phyloP scores from a whole-genome alignment of 2,329 filamentous ascomycete genomes.

The Apiospora arundinis region DNA sequence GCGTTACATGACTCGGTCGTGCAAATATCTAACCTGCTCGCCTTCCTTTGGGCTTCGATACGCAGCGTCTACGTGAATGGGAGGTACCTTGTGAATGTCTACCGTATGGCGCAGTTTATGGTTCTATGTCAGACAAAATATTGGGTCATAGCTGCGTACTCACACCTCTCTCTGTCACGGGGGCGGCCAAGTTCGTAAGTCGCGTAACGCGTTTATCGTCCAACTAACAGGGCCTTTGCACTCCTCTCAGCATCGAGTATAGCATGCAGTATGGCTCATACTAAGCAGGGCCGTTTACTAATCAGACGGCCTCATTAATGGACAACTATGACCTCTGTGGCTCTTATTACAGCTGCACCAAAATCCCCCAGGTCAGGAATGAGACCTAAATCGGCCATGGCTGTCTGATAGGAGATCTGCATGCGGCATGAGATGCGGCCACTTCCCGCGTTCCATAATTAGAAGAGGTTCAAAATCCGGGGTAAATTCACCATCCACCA shows the following conservation, averaged over 20 bases:
- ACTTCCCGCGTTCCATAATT: constrained; percentile 12
- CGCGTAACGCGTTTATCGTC: background rate
- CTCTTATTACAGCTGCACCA: background rate
- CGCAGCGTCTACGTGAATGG: too few species aligned
- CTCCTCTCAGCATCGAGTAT: background rate
- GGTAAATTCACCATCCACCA: constrained; percentile 4
- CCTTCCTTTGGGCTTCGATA: too few species aligned
- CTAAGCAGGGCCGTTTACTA: background rate
- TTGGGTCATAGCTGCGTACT: background rate
- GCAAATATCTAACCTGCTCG: too few species aligned
- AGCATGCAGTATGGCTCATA: background rate
- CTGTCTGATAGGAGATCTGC: constrained; percentile 6
- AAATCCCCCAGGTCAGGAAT: background rate
- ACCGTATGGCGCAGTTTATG: too few species aligned
- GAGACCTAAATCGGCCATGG: background rate
- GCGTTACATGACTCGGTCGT: background rate
- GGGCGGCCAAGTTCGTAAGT: background rate
- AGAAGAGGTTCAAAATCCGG: constrained; percentile 16
- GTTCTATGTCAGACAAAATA: background rate
- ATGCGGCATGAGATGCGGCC: constrained; percentile 8
- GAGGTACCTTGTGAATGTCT: too few species aligned
- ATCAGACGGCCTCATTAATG: background rate
- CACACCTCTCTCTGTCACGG: background rate
- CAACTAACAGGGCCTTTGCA: background rate
- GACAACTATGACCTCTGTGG: background rate